Percentiles rank a stretch among this genome's conserved stretches.
phyloP scores from a whole-genome alignment of 2,329 filamentous ascomycete species.

The Neocucurbitaria cava region DNA sequence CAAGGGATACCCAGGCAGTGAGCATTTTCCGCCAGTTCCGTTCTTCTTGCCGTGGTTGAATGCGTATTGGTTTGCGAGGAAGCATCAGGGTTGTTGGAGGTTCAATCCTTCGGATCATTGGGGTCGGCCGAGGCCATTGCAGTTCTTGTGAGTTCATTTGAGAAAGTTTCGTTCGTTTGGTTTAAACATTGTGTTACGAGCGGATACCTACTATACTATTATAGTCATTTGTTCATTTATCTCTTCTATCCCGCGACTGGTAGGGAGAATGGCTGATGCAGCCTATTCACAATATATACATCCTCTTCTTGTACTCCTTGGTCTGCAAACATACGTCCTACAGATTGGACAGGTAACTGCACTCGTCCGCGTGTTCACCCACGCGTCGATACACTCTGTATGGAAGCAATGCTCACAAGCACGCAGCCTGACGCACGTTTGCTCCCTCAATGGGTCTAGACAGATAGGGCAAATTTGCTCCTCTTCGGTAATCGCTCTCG shows the following conservation, averaged over 20 bases:
- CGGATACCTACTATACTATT: too few relatives aligned
- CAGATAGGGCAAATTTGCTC: background rate
- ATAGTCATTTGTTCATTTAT: too few relatives aligned
- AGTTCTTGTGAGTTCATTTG: too few relatives aligned
- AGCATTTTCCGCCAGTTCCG: conserved; percentile 42
- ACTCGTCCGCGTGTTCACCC: background rate
- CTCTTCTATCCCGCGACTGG: background rate
- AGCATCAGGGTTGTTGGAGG: conserved; percentile 40
- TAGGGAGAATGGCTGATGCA: background rate
- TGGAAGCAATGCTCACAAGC: background rate
- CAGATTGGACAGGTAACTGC: background rate
- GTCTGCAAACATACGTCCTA: background rate
- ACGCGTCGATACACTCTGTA: background rate
- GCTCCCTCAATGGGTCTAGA: background rate
- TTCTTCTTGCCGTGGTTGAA: conserved; percentile 46
- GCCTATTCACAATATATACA: background rate
- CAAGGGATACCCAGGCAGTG: conserved; percentile 38
- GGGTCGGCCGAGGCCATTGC: conserved; percentile 27
- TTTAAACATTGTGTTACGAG: too few relatives aligned
- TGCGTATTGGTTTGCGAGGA: conserved; percentile 40
- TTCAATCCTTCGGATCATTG: conserved; percentile 46
- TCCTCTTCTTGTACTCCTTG: background rate
- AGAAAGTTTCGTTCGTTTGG: too few relatives aligned
- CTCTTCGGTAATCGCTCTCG: background rate
- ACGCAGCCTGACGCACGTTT: background rate